A percentile compares a stretch with the other conserved stretches of the same genome.
These are phyloP conservation scores for Penicillium sp. DNA, from an alignment of 2,329 filamentous ascomycete species.

Conservation along the genomic window DNA sequence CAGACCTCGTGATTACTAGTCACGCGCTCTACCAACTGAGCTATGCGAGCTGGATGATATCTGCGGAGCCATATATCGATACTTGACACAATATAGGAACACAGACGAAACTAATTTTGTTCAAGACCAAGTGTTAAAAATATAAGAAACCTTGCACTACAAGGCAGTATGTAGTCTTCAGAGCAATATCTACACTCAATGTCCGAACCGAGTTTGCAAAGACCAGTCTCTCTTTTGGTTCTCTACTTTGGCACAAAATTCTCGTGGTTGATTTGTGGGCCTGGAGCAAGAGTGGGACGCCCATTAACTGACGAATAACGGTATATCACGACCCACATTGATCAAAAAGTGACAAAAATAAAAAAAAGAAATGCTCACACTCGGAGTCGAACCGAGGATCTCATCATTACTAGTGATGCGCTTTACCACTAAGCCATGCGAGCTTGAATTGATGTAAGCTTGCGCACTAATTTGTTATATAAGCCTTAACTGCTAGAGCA, in stretches of 20 bases:
- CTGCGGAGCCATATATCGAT: background rate
- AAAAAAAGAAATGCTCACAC: constrained; percentile 2
- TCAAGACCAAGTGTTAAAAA: background rate
- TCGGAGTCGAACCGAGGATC: constrained; percentile 1
- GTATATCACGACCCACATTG: background rate
- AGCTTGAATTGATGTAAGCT: background rate
- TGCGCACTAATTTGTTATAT: background rate
- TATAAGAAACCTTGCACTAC: no score
- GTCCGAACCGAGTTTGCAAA: no score
- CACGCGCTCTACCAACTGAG: constrained; percentile 10
- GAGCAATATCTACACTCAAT: no score
- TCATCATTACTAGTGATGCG: constrained; percentile 2
- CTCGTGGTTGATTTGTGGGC: no score
- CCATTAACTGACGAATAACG: background rate
- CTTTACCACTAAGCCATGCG: constrained; percentile 1
- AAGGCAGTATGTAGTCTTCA: no score
- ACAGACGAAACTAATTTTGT: background rate
- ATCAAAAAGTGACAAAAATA: background rate
- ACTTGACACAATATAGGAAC: background rate
- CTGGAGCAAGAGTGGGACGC: background rate
- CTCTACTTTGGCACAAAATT: no score
- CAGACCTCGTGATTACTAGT: constrained; percentile 11
- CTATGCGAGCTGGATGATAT: background rate
- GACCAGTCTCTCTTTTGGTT: no score
- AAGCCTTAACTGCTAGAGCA: background rate